Conservation (phyloP, 345 rosid species). For the Nasturtium officinale region DNA sequence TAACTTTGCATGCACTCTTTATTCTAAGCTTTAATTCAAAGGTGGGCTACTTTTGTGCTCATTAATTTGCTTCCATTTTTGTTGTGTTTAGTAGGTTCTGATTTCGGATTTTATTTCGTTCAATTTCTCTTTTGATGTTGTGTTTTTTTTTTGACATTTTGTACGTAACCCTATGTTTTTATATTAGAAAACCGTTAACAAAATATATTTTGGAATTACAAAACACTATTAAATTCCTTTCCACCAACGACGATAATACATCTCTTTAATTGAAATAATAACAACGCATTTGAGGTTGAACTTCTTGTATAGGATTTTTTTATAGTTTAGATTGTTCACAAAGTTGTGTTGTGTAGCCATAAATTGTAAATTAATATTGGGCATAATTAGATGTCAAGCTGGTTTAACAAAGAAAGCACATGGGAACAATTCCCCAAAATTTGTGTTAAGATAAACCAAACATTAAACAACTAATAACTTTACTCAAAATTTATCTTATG, state of each 20-base stretch:
- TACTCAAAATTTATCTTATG: conserved; percentile 31
- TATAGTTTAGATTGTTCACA: conserved; percentile 29
- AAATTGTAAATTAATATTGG: conserved; percentile 29
- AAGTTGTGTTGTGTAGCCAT: conserved; percentile 28
- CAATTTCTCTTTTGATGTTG: not conserved
- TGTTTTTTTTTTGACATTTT: not conserved
- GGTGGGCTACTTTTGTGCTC: not conserved
- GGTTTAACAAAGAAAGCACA: conserved; percentile 46
- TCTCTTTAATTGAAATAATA: not conserved
- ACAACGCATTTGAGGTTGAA: conserved; percentile 33
- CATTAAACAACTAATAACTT: conserved; percentile 29
- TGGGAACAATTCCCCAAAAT: conserved; percentile 39
- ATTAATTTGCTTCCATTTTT: no score
- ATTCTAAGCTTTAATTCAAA: not conserved
- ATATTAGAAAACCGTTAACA: not conserved
- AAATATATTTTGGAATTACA: not conserved
- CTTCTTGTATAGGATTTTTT: not conserved
- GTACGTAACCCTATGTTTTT: no score
- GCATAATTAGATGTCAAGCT: conserved; percentile 45
- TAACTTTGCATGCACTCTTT: not conserved
- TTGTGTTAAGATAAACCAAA: conserved; percentile 24
- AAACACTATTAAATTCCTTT: conserved; percentile 1
- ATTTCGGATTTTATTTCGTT: not conserved
- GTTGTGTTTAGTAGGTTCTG: no score
- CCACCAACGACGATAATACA: not conserved